Conservation (phyloP, 108 stramenopile genomes). For the Fragilariopsis cylindrus region DNA sequence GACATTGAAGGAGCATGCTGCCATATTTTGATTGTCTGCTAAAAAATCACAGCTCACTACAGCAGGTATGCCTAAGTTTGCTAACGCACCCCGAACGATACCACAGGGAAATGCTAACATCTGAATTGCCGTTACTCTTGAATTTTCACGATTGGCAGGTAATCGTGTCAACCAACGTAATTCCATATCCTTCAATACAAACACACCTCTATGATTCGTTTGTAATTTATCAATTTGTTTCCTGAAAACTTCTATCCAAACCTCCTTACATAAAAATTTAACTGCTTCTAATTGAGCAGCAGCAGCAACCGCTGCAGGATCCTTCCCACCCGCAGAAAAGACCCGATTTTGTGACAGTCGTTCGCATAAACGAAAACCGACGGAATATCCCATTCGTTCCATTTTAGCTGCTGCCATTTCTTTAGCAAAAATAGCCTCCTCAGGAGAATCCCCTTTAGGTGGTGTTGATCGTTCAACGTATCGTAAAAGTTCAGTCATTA, state of each 20-base stretch:
- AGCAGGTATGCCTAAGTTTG: conserved; percentile 85
- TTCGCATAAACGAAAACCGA: conserved; percentile 90
- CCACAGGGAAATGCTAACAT: conserved; percentile 89
- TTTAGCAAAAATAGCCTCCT: conserved; percentile 48
- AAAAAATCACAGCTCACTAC: conserved; percentile 92
- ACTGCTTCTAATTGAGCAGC: conserved; percentile 85
- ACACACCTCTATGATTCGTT: conserved; percentile 94
- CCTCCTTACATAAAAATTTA: conserved; percentile 95
- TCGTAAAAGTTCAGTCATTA: conserved; percentile 67
- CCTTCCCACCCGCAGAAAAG: conserved; percentile 55
- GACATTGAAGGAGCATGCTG: conserved; percentile 91
- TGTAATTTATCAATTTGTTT: conserved; percentile 96
- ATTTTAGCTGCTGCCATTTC: conserved; percentile 83
- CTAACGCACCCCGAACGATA: conserved; percentile 84
- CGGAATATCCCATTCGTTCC: conserved; percentile 92
- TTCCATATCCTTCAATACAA: conserved; percentile 89
- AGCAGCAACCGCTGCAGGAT: conserved; percentile 44
- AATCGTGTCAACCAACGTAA: conserved; percentile 75
- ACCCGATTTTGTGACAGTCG: conserved; percentile 80
- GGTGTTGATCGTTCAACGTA: conserved; percentile 68
- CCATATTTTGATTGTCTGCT: conserved; percentile 87
- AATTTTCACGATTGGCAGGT: conserved; percentile 68
- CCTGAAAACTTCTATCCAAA: conserved; percentile 91
- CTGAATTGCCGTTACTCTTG: conserved; percentile 77
- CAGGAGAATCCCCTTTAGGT: conserved; percentile 43